phyloP scores from a whole-genome alignment of 2,329 filamentous ascomycete genomes.

The Neurospora sp. region DNA sequence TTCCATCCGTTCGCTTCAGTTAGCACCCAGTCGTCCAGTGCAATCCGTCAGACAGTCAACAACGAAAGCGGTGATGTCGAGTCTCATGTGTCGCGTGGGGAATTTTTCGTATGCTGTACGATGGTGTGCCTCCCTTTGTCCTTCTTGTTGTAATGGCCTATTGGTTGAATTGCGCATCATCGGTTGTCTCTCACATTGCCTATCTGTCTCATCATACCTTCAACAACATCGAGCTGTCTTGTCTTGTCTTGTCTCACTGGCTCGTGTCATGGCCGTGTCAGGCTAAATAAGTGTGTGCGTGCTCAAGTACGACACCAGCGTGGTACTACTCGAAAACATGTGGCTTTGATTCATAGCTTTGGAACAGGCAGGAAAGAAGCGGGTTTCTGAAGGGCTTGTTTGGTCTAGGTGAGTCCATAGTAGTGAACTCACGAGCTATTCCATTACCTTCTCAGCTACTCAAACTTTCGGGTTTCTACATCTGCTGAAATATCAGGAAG shows the following conservation, averaged over 20 bases:
- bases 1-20: not conserved
- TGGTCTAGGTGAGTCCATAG: not conserved
- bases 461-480: not conserved
- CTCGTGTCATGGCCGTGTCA: not conserved
- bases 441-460: not conserved
- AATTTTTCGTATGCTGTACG: not conserved
- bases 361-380: not conserved
- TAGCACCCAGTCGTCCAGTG: not conserved
- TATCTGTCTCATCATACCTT: not conserved
- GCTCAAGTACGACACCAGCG: not conserved
- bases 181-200: not conserved
- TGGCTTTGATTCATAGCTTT: not conserved
- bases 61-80: not conserved
- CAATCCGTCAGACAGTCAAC: not conserved
- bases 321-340: not conserved
- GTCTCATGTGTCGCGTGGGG: not conserved
- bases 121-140: not conserved
- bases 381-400: not conserved
- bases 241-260: not conserved
- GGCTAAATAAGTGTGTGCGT: not conserved
- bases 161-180: not conserved
- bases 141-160: not conserved
- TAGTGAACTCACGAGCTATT: not conserved
- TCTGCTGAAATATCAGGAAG: not conserved
- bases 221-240: not conserved